A percentile compares a stretch with the other conserved stretches of the same genome.
Conservation (phyloP, 2,329 filamentous ascomycete genomes). For the Trichoderma breve region DNA sequence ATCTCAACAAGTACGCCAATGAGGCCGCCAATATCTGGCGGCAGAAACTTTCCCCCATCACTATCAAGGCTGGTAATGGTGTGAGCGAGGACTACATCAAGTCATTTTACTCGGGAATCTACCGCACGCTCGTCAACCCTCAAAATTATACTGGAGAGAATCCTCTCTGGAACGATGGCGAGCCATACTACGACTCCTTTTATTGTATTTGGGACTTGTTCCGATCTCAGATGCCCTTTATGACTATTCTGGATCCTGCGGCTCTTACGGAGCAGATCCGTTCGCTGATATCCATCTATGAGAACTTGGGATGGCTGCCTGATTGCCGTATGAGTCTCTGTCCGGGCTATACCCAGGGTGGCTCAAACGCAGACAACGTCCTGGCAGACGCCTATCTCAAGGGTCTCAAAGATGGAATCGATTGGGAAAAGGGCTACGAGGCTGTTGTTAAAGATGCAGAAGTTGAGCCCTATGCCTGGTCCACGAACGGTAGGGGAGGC, state of each 20-base stretch:
- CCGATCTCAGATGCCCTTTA: slow-evolving; percentile 64
- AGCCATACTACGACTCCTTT: slow-evolving; percentile 73
- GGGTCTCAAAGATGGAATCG: slow-evolving; percentile 58
- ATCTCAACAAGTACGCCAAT: slow-evolving; percentile 54
- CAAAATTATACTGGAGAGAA: slow-evolving; percentile 76
- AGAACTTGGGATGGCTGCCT: slow-evolving; percentile 67
- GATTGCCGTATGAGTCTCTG: slow-evolving; percentile 76
- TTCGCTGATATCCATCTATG: slow-evolving; percentile 69
- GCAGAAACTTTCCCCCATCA: slow-evolving; percentile 58
- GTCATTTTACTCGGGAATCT: slow-evolving; percentile 71
- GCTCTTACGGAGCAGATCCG: slow-evolving; percentile 66
- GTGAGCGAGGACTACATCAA: slow-evolving; percentile 54
- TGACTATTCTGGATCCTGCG: slow-evolving; percentile 65
- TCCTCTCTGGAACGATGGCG: slow-evolving; percentile 61
- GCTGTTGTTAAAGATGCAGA: slow-evolving; percentile 73
- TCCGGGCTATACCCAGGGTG: slow-evolving; percentile 72
- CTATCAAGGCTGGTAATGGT: slow-evolving; percentile 47
- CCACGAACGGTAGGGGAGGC: slow-evolving; percentile 67
- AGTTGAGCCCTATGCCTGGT: slow-evolving; percentile 68
- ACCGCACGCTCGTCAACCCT: slow-evolving; percentile 68
- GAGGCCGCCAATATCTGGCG: slow-evolving; percentile 59
- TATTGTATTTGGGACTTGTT: slow-evolving; percentile 77
- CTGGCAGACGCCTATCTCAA: slow-evolving; percentile 68
- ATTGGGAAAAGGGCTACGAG: slow-evolving; percentile 66
- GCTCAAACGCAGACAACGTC: slow-evolving; percentile 70